Base-by-base conservation (phyloP, 129 eudicot genomes). In the Escallonia herrerae region DNA sequence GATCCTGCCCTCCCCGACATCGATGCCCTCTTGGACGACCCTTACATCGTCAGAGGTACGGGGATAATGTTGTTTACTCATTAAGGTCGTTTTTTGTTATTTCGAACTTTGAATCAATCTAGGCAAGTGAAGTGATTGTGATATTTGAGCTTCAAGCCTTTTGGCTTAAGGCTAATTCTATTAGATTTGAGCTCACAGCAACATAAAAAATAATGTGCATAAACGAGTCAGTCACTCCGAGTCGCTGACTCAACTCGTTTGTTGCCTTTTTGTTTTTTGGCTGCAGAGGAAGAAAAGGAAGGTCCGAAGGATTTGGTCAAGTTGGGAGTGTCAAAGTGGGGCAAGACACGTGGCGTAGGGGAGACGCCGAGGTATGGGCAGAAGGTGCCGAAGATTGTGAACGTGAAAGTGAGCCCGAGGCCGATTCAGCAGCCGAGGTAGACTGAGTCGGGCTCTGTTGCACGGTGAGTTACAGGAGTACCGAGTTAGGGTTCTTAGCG, bases 331-430 rank as follows among this genome's bases (percentile, higher is more conserved):
- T 51, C 82, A 72, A 83, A 80, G 79, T 88, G 98, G 98, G 72
- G 83, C 33, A 81, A 76, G 79, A 68, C 77, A 13, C 84, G 87
- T 56, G 68, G 44, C 1, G 40, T 8, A 43, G 75, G 60, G 62
- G 91, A 72, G 63, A 52, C 70, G 63, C 80, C 82, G 40, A 83
- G 79, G 76, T 63, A 71, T 33, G 66, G 64, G 42, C 81, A 76
- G 75, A 91, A 91, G 75, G 91, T 77, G 37, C 98, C 98, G 74
- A 91, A 85, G 90, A 84, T 87, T 47, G 96, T 87, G 78, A 85
- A 73, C 50, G 82, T 81, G 66, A 91, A 75, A 66, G 84, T 83
- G 74, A 85, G 72, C 44, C 96, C 95, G 56, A 77, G 96, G 77
- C 85, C 75, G 62, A 87, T 91, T 77, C 90, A 91, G 67, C 96